Conservation (phyloP, 768 basidiomycete genomes). For the Phaffia tasmanica region DNA sequence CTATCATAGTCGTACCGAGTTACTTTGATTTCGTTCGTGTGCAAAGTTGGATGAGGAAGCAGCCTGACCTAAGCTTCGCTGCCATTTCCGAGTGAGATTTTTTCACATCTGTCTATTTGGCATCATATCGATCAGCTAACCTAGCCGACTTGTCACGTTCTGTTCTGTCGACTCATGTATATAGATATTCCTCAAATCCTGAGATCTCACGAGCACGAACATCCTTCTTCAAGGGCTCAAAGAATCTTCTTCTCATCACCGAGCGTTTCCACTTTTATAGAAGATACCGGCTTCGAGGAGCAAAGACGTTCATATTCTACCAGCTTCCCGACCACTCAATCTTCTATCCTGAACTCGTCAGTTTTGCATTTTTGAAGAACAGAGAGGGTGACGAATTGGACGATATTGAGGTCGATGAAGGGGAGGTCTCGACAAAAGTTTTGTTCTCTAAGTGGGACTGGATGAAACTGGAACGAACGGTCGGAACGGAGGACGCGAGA, state of each 20-base stretch:
- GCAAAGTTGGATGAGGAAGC: constrained; percentile 71
- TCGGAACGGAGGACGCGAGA: constrained; percentile 44
- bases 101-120: background rate
- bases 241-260: constrained; percentile 75
- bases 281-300: constrained; percentile 83
- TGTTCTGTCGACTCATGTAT: background rate
- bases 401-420: constrained; percentile 62
- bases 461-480: constrained; percentile 76
- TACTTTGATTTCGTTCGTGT: constrained; percentile 94
- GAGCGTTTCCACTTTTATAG: constrained; percentile 99
- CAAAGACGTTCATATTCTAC: constrained; percentile 87
- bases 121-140: background rate
- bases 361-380: constrained; percentile 60
- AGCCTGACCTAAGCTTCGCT: constrained; percentile 56
- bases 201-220: constrained; percentile 90
- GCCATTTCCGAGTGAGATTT: constrained; percentile 74
- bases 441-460: constrained; percentile 82
- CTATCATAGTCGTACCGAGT: constrained; percentile 78
- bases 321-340: constrained; percentile 78
- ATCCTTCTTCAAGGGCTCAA: constrained; percentile 78
- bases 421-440: constrained; percentile 70
- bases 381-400: constrained; percentile 26
- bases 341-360: constrained; percentile 81
- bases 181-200: constrained; percentile 79
- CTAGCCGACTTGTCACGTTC: background rate